phyloP scores from a whole-genome alignment of 2,329 filamentous ascomycete genomes.

The Plenodomus biglobosus region DNA sequence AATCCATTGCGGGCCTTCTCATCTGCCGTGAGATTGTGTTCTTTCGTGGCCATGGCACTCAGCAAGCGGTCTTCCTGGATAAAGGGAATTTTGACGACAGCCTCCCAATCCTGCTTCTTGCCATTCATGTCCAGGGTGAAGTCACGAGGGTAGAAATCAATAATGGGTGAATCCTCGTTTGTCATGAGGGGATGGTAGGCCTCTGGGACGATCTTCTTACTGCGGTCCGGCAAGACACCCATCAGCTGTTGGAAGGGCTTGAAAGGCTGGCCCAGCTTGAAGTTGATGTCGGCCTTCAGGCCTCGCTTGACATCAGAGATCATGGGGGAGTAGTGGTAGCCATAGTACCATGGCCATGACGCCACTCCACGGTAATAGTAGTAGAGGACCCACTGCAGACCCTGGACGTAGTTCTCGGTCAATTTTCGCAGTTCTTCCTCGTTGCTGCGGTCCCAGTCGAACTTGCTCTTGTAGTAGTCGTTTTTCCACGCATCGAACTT shows the following conservation, averaged over 20 bases:
- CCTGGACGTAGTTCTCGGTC: constrained; percentile 95
- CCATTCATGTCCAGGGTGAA: constrained; percentile 99
- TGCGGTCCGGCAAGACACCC: constrained; percentile 95
- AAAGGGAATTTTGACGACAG: constrained; percentile 98
- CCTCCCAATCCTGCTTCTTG: constrained; percentile 99
- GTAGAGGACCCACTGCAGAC: constrained; percentile 94
- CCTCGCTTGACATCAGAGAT: constrained; percentile 94
- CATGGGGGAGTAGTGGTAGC: constrained; percentile 95
- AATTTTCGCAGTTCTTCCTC: constrained; percentile 78
- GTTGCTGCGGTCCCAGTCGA: constrained; percentile 81
- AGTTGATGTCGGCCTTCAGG: constrained; percentile 82
- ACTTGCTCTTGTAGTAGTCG: constrained; percentile 88
- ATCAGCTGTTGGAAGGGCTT: constrained; percentile 94
- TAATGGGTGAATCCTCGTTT: constrained; percentile 82
- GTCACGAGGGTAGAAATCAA: constrained; percentile 96
- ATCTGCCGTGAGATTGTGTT: constrained; percentile 72
- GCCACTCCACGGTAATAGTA: constrained; percentile 98
- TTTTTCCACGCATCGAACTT: constrained; percentile 95
- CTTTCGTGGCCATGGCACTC: constrained; percentile 81
- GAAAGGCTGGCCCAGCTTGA: constrained; percentile 93
- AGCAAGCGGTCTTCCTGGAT: constrained; percentile 90
- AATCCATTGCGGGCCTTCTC: constrained; percentile 87
- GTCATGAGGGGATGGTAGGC: constrained; percentile 95
- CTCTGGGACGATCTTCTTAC: constrained; percentile 89
- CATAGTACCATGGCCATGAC: constrained; percentile 98